A percentile compares a stretch with the other conserved stretches of the same genome.
phyloP scores from a whole-genome alignment of 495 filamentous ascomycete genomes.

The Aspergillus incahuasiensis region DNA sequence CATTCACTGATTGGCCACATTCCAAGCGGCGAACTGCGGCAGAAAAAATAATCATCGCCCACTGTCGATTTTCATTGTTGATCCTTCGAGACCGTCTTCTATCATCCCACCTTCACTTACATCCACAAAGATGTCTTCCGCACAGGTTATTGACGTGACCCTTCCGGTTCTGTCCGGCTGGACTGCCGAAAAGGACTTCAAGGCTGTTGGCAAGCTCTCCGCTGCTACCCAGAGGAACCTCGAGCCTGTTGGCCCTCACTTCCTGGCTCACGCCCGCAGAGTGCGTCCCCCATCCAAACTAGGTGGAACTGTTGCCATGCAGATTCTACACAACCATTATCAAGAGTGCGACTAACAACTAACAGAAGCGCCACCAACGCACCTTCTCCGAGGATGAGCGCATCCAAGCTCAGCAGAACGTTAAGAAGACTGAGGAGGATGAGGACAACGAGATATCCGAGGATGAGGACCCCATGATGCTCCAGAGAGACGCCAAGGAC shows the following conservation, averaged over 20 bases:
- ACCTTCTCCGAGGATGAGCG: conserved; percentile 98
- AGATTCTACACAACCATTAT: background rate
- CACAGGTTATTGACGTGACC: conserved; percentile 47
- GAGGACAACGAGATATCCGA: conserved; percentile 88
- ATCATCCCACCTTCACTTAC: conserved; percentile 9
- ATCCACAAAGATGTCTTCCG: conserved; percentile 41
- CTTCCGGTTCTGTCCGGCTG: conserved; percentile 81
- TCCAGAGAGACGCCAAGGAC: conserved; percentile 91
- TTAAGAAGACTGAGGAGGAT: conserved; percentile 93
- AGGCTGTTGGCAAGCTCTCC: conserved; percentile 65
- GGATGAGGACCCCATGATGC: conserved; percentile 83
- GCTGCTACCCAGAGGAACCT: conserved; percentile 73
- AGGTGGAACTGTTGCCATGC: background rate
- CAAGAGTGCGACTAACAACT: conserved; percentile 23
- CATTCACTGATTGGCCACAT: conserved; percentile 28
- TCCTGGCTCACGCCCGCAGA: conserved; percentile 92
- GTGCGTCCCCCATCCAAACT: conserved; percentile 40
- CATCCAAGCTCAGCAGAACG: conserved; percentile 88
- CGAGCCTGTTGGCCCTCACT: conserved; percentile 95
- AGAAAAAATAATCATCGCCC: conserved; percentile 33
- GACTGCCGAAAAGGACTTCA: conserved; percentile 88
- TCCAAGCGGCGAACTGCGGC: conserved; percentile 23
- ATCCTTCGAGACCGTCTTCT: conserved; percentile 12
- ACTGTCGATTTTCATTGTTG: conserved; percentile 15
- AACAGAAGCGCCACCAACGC: conserved; percentile 81